These are phyloP conservation scores for Fusarium nisikadoi DNA, from an alignment of 2,329 filamentous ascomycete genomes.

Conservation along the genomic window DNA sequence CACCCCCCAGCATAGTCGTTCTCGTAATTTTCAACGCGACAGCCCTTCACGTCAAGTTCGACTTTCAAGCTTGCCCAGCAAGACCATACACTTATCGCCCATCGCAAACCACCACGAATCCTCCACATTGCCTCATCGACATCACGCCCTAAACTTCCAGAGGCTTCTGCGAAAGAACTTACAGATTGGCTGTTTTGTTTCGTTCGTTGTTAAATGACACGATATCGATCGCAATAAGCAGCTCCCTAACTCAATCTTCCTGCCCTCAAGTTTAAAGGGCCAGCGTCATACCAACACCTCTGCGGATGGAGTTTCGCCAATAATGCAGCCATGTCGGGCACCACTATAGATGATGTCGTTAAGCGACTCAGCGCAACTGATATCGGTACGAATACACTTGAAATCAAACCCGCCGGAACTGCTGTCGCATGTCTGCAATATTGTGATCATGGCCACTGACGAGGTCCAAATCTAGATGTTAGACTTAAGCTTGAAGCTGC, in stretches of 20 bases:
- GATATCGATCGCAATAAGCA: slow-evolving; percentile 36
- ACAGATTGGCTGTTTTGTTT: not conserved
- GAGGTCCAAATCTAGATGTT: slow-evolving; percentile 67
- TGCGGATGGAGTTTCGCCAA: slow-evolving; percentile 54
- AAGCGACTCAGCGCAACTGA: slow-evolving; percentile 68
- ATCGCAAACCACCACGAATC: not conserved
- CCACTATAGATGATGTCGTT: slow-evolving; percentile 71
- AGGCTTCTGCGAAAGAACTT: not conserved
- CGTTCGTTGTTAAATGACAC: slow-evolving; percentile 6
- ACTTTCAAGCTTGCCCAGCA: slow-evolving; percentile 14
- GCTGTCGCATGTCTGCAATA: slow-evolving; percentile 34
- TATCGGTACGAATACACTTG: slow-evolving; percentile 55
- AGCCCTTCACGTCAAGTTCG: slow-evolving; percentile 38
- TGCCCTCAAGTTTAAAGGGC: slow-evolving; percentile 26
- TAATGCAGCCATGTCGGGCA: slow-evolving; percentile 69
- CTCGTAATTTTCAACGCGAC: slow-evolving; percentile 55
- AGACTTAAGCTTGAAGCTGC: slow-evolving; percentile 85
- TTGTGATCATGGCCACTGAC: slow-evolving; percentile 9
- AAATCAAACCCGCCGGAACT: slow-evolving; percentile 16
- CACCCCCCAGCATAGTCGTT: slow-evolving; percentile 53
- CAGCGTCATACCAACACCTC: slow-evolving; percentile 36
- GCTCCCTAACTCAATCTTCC: slow-evolving; percentile 32
- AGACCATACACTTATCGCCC: not conserved
- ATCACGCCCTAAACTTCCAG: not conserved
- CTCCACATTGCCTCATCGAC: not conserved